Evolutionary conservation across 176 grass and related monocot genomes (phyloP).

Genomic region (Aegilops bicornis): DNA sequence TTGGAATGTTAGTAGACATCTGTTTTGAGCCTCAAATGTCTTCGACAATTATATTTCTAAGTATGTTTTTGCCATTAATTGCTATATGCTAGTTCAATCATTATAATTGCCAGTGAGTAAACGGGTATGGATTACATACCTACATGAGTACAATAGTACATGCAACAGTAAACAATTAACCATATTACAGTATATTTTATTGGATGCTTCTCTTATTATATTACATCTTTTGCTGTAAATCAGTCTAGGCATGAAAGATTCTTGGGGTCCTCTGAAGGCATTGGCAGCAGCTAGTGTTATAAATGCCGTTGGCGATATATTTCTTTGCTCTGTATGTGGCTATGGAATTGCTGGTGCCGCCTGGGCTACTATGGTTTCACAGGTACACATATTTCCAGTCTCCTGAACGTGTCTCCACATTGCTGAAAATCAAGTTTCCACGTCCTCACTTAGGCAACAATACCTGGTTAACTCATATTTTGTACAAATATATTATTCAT

Average conservation of each 20-base stretch:
- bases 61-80: not conserved
- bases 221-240: constrained; percentile 16
- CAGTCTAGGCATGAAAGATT: constrained; percentile 99
- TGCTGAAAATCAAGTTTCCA: not conserved
- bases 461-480: not conserved
- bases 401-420: not conserved
- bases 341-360: constrained; percentile 98
- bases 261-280: constrained; percentile 96
- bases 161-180: not conserved
- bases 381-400: constrained; percentile 48
- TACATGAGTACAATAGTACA: not conserved
- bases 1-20: not conserved
- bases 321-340: constrained; percentile 78
- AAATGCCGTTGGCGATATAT: constrained; percentile 76
- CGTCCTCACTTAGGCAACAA: not conserved
- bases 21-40: constrained; percentile 10
- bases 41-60: constrained; percentile 11
- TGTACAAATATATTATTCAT: not conserved
- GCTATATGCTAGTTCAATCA: not conserved
- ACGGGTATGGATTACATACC: not conserved
- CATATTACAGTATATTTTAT: constrained; percentile 14
- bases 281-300: constrained; percentile 78
- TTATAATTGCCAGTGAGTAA: not conserved
- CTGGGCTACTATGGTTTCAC: constrained; percentile 98
- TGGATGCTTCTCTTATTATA: constrained; percentile 35